Percentiles rank a stretch among this genome's conserved stretches.
Evolutionary conservation across 2,329 filamentous ascomycete genomes (phyloP).

Genomic region (Fusarium secorum): DNA sequence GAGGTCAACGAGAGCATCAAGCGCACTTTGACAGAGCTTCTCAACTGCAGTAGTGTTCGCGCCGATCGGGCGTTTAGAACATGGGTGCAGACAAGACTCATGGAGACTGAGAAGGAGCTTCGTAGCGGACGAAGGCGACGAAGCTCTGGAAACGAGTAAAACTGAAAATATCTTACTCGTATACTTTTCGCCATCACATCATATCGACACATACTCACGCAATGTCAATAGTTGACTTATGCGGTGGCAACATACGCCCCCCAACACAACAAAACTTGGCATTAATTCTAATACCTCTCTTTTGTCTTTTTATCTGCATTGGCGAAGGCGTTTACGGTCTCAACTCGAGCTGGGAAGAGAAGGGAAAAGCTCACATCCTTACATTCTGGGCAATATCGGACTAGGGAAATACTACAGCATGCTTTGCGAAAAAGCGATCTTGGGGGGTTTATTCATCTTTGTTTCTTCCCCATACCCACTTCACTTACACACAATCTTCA

Average conservation of each 20-base stretch:
- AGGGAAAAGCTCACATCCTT: not conserved
- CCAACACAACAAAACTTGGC: constrained; percentile 7
- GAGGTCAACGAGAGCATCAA: constrained; percentile 69
- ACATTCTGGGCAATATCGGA: constrained; percentile 5
- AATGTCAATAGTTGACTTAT: constrained; percentile 5
- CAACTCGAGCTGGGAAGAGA: constrained; percentile 7
- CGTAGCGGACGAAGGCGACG: constrained; percentile 60
- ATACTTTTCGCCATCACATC: constrained; percentile 6
- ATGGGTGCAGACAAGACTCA: constrained; percentile 66
- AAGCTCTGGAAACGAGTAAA: constrained; percentile 48
- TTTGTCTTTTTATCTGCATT: constrained; percentile 22
- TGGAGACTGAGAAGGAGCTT: constrained; percentile 68
- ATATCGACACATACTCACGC: constrained; percentile 2
- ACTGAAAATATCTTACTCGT: not conserved
- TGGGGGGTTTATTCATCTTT: not conserved
- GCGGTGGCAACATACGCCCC: constrained; percentile 17
- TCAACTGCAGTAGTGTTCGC: constrained; percentile 66
- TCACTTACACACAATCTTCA: constrained; percentile 11
- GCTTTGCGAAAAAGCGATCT: constrained; percentile 15
- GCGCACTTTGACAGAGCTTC: constrained; percentile 65
- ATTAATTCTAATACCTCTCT: constrained; percentile 32
- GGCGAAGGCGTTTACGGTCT: constrained; percentile 34
- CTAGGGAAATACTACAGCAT: not conserved
- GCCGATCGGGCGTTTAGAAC: constrained; percentile 60
- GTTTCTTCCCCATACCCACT: constrained; percentile 11